Evolutionary conservation across 169 alveolate species (phyloP).

Genomic region (Cryptosporidium andersoni): DNA sequence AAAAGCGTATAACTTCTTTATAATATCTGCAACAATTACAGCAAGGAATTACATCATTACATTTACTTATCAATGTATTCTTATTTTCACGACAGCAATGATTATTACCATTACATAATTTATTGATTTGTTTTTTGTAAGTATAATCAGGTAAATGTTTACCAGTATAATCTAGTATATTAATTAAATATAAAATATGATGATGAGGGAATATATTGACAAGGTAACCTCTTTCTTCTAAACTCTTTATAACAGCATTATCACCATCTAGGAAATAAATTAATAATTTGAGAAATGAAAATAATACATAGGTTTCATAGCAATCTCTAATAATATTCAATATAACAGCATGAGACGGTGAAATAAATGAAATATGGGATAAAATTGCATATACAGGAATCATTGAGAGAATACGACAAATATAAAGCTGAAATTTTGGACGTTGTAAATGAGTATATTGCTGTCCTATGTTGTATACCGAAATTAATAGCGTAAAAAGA

Average conservation of each 20-base stretch:
- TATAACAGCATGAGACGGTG: constrained; percentile 10
- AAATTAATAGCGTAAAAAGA: constrained; percentile 29
- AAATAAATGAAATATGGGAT: constrained; percentile 30
- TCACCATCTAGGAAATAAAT: constrained; percentile 48
- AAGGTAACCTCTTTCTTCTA: constrained; percentile 3
- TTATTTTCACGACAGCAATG: neutral
- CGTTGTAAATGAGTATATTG: constrained; percentile 32
- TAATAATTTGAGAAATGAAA: constrained; percentile 42
- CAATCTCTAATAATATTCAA: constrained; percentile 59
- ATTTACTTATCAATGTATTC: neutral
- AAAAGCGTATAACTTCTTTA: constrained; percentile 32
- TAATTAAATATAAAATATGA: neutral
- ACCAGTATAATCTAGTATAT: neutral
- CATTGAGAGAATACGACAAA: constrained; percentile 59
- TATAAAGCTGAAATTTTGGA: constrained; percentile 52
- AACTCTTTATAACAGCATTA: constrained; percentile 5
- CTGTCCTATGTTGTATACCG: constrained; percentile 39
- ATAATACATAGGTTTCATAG: constrained; percentile 62
- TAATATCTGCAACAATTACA: neutral
- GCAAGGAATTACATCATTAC: no score
- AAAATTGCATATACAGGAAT: constrained; percentile 67
- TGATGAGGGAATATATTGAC: constrained; percentile 44
- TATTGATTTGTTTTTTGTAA: neutral
- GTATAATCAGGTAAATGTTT: no score
- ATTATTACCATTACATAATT: neutral